Percentiles rank a stretch among this genome's conserved stretches.
These are phyloP conservation scores for Daldinia childiae DNA, from an alignment of 495 filamentous ascomycete genomes.

Conservation along the genomic window DNA sequence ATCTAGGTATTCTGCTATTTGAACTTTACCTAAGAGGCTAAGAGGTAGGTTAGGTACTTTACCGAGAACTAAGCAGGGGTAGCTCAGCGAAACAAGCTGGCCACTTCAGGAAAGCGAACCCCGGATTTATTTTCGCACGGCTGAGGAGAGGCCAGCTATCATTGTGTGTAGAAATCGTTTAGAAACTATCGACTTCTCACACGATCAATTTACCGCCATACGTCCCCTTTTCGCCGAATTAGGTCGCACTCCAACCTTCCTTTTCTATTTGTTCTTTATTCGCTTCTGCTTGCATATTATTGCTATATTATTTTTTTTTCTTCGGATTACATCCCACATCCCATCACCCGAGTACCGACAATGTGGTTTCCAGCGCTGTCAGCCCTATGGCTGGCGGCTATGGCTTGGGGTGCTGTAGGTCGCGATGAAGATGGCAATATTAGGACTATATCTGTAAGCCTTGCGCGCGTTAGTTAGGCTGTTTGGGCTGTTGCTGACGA, in stretches of 20 bases:
- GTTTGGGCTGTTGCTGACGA: conserved; percentile 64
- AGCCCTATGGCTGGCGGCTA: conserved; percentile 65
- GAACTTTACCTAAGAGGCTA: not conserved
- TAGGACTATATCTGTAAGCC: conserved; percentile 65
- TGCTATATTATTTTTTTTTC: conserved; percentile 31
- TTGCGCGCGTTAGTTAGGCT: conserved; percentile 22
- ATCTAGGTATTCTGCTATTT: no score
- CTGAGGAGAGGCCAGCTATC: conserved; percentile 51
- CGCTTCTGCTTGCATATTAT: conserved; percentile 32
- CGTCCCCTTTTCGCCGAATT: conserved; percentile 26
- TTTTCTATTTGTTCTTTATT: conserved; percentile 22
- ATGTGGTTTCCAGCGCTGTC: conserved; percentile 64
- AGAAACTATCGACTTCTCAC: conserved; percentile 23
- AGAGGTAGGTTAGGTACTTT: not conserved
- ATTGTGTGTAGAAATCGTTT: conserved; percentile 2
- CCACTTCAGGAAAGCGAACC: conserved; percentile 41
- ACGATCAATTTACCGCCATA: conserved; percentile 32
- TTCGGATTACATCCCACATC: not conserved
- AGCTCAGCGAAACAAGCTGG: conserved; percentile 40
- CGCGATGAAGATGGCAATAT: conserved; percentile 58
- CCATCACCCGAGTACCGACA: conserved; percentile 9
- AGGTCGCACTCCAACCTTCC: conserved; percentile 27
- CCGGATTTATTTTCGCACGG: conserved; percentile 43
- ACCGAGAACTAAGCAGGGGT: conserved; percentile 35
- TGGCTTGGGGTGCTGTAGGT: conserved; percentile 54